phyloP scores from a whole-genome alignment of 768 basidiomycete species.

The Suillus tomentosus region DNA sequence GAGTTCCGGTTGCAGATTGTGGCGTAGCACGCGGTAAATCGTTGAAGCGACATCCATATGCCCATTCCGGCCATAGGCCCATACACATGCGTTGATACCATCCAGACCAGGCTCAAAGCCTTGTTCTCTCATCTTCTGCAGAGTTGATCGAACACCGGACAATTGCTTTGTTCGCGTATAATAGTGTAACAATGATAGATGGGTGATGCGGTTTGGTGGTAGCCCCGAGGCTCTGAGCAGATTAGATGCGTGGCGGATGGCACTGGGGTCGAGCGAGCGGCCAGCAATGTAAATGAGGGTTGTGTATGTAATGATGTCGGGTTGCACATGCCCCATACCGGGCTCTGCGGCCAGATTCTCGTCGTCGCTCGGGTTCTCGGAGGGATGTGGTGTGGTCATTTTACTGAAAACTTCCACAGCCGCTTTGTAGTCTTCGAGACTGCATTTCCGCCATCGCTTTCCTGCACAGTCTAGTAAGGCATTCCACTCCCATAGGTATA shows the following conservation, averaged over 20 bases:
- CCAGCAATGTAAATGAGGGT: conserved; percentile 66
- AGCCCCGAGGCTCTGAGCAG: conserved; percentile 57
- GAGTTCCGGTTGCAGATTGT: conserved; percentile 45
- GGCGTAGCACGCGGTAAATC: conserved; percentile 67
- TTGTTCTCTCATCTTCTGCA: conserved; percentile 54
- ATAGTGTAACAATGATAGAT: conserved; percentile 59
- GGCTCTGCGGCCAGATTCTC: conserved; percentile 14
- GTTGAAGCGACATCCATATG: conserved; percentile 56
- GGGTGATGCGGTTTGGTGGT: conserved; percentile 60
- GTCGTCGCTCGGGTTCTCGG: conserved; percentile 41
- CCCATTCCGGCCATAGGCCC: conserved; percentile 60
- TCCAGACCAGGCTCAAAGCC: conserved; percentile 58
- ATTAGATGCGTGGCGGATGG: conserved; percentile 53
- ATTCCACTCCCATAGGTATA: conserved; percentile 77
- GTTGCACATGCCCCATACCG: conserved; percentile 23
- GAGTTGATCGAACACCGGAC: conserved; percentile 53
- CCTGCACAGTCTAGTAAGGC: conserved; percentile 68
- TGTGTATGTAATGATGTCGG: conserved; percentile 72
- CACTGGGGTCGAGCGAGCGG: conserved; percentile 43
- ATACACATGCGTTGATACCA: conserved; percentile 69
- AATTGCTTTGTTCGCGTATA: conserved; percentile 51
- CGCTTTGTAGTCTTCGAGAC: conserved; percentile 56
- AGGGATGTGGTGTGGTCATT: conserved; percentile 43
- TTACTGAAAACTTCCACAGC: conserved; percentile 64
- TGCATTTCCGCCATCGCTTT: conserved; percentile 62